These are phyloP conservation scores for Phyllosticta citriasiana DNA, from an alignment of 2,329 filamentous ascomycete genomes.

Conservation along the genomic window DNA sequence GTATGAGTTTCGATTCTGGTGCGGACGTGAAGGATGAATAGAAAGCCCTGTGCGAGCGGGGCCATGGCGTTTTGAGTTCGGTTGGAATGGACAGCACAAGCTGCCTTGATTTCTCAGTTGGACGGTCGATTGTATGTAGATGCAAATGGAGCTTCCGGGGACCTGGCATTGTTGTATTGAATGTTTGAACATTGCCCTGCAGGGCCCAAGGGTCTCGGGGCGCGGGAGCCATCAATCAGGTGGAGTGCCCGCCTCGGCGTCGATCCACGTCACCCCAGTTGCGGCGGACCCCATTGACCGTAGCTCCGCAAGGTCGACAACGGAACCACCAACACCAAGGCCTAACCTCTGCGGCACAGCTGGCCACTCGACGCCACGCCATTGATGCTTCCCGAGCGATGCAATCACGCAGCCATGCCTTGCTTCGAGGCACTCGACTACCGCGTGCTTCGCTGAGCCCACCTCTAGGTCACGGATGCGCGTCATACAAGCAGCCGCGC, in stretches of 20 bases:
- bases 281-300: not conserved
- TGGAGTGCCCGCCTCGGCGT: not conserved
- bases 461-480: not conserved
- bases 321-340: not conserved
- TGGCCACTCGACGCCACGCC: slow-evolving; percentile 5
- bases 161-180: not conserved
- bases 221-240: not conserved
- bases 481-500: slow-evolving; percentile 8
- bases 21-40: not conserved
- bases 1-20: not conserved
- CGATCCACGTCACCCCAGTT: not conserved
- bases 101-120: not conserved
- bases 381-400: slow-evolving; percentile 23
- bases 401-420: slow-evolving; percentile 26
- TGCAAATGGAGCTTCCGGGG: not conserved
- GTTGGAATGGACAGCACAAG: slow-evolving; percentile 1
- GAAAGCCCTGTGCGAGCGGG: not conserved
- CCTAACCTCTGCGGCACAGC: not conserved
- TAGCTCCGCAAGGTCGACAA: not conserved
- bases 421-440: slow-evolving; percentile 13
- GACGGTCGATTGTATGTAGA: not conserved
- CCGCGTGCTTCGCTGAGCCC: slow-evolving; percentile 1
- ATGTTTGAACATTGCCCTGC: not conserved
- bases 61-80: slow-evolving; percentile 6
- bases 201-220: not conserved